Evolutionary conservation across 768 basidiomycete species (phyloP).

Genomic region (Hortiboletus flavorubellus): DNA sequence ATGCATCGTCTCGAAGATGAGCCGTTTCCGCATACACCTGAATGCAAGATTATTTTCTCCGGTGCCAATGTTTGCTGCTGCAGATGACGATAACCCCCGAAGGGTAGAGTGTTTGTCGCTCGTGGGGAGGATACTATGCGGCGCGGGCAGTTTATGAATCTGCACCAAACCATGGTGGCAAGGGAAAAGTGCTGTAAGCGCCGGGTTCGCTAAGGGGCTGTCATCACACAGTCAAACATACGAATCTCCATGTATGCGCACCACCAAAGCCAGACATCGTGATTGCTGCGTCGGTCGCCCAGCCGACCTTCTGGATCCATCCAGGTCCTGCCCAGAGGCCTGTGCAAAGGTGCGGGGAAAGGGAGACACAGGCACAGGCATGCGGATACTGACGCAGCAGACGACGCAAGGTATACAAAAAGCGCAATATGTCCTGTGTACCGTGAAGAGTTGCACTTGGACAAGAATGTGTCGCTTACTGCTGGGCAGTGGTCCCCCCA

Average conservation of each 20-base stretch:
- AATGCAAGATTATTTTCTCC: slow-evolving; percentile 97
- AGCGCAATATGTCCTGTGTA: slow-evolving; percentile 61
- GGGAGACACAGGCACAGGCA: slow-evolving; percentile 63
- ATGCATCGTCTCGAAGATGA: slow-evolving; percentile 90
- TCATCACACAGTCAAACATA: slow-evolving; percentile 7
- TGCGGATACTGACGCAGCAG: slow-evolving; percentile 55
- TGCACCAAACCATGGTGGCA: slow-evolving; percentile 83
- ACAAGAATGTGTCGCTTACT: slow-evolving; percentile 37
- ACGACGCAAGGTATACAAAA: slow-evolving; percentile 65
- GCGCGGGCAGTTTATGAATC: slow-evolving; percentile 72
- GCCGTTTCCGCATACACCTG: slow-evolving; percentile 82
- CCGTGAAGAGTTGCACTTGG: neutral
- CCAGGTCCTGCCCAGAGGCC: slow-evolving; percentile 59
- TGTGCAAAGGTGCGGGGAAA: slow-evolving; percentile 60
- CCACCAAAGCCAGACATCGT: slow-evolving; percentile 78
- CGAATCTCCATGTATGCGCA: slow-evolving; percentile 34
- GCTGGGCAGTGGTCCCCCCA: slow-evolving; percentile 65
- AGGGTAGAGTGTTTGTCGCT: slow-evolving; percentile 82
- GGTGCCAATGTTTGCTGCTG: slow-evolving; percentile 51
- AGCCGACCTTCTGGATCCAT: slow-evolving; percentile 77
- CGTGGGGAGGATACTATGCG: slow-evolving; percentile 68
- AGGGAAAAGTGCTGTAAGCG: slow-evolving; percentile 69
- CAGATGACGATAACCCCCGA: slow-evolving; percentile 68
- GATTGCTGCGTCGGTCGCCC: slow-evolving; percentile 74
- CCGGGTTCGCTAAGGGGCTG: slow-evolving; percentile 62